Percentiles rank a stretch among this genome's conserved stretches.
phyloP scores from a whole-genome alignment of 495 filamentous ascomycete species.

The Chaetomium tenue region DNA sequence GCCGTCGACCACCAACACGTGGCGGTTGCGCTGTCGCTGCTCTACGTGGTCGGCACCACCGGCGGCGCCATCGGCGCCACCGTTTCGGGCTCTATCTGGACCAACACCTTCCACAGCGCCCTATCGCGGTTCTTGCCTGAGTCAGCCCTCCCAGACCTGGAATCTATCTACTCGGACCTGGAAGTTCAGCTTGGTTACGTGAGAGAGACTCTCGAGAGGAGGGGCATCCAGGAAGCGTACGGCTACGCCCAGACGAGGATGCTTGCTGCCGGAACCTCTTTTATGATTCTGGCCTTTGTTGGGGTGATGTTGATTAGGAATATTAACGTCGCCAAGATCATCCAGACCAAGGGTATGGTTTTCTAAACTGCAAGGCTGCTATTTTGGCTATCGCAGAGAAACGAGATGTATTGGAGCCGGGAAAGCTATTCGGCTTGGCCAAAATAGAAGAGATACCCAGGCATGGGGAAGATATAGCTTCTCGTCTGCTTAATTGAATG shows the following conservation, averaged over 20 bases:
- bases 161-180: slow-evolving; percentile 54
- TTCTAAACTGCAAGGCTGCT: slow-evolving; percentile 12
- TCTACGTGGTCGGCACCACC: slow-evolving; percentile 62
- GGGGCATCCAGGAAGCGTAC: slow-evolving; percentile 56
- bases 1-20: slow-evolving; percentile 63
- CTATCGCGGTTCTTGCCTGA: slow-evolving; percentile 57
- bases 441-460: no score
- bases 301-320: slow-evolving; percentile 51
- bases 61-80: slow-evolving; percentile 62
- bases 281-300: slow-evolving; percentile 48
- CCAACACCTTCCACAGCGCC: slow-evolving; percentile 52
- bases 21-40: slow-evolving; percentile 61
- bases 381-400: background rate
- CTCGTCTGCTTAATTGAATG: no score
- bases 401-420: background rate
- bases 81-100: slow-evolving; percentile 65
- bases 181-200: slow-evolving; percentile 51
- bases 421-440: no score
- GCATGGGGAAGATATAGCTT: no score
- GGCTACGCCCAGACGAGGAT: slow-evolving; percentile 54
- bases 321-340: slow-evolving; percentile 53
- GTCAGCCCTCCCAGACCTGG: slow-evolving; percentile 43
- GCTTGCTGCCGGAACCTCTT: slow-evolving; percentile 51
- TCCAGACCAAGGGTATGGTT: slow-evolving; percentile 33
- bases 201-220: slow-evolving; percentile 46